Percentiles rank a stretch among this genome's conserved stretches.
Conservation (phyloP, 352 stramenopile species). For the Plasmopara muralis region DNA sequence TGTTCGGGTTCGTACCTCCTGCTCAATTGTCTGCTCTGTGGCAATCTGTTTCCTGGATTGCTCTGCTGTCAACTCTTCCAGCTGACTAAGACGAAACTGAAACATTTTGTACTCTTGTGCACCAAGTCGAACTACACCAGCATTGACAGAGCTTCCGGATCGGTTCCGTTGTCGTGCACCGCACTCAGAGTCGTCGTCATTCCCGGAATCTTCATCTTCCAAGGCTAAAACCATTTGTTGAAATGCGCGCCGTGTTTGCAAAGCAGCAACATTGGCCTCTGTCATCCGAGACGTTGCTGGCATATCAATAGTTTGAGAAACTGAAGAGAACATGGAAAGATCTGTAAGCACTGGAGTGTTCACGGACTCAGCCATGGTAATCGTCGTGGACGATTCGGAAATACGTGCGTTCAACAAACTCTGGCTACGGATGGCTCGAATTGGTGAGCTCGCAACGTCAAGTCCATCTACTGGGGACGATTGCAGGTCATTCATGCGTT, state of each 20-base stretch:
- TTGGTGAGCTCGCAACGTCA: slow-evolving; percentile 20
- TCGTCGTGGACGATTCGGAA: slow-evolving; percentile 23
- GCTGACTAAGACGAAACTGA: slow-evolving; percentile 70
- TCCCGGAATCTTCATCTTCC: slow-evolving; percentile 62
- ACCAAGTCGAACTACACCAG: slow-evolving; percentile 43
- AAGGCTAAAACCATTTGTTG: slow-evolving; percentile 82
- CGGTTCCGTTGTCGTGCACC: slow-evolving; percentile 17
- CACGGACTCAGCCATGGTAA: slow-evolving; percentile 7
- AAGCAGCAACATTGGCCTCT: slow-evolving; percentile 53
- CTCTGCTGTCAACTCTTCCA: slow-evolving; percentile 67
- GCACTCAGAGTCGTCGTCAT: slow-evolving; percentile 56
- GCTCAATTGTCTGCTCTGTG: slow-evolving; percentile 77
- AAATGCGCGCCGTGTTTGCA: slow-evolving; percentile 74
- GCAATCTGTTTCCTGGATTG: slow-evolving; percentile 62
- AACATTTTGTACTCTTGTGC: slow-evolving; percentile 78
- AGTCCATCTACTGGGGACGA: slow-evolving; percentile 25
- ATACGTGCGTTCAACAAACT: slow-evolving; percentile 25
- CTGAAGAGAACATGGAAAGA: not conserved
- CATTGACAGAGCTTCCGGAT: slow-evolving; percentile 23
- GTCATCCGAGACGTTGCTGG: slow-evolving; percentile 33
- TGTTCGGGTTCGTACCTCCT: slow-evolving; percentile 57
- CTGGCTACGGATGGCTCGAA: slow-evolving; percentile 18
- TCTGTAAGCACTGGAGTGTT: not conserved
- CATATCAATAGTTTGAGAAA: slow-evolving; percentile 8
- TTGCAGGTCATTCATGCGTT: slow-evolving; percentile 28